A percentile compares a stretch with the other conserved stretches of the same genome.
These are phyloP conservation scores for Acanthamoeba castellanii DNA, from an alignment of 208 protist species.

Conservation along the genomic window DNA sequence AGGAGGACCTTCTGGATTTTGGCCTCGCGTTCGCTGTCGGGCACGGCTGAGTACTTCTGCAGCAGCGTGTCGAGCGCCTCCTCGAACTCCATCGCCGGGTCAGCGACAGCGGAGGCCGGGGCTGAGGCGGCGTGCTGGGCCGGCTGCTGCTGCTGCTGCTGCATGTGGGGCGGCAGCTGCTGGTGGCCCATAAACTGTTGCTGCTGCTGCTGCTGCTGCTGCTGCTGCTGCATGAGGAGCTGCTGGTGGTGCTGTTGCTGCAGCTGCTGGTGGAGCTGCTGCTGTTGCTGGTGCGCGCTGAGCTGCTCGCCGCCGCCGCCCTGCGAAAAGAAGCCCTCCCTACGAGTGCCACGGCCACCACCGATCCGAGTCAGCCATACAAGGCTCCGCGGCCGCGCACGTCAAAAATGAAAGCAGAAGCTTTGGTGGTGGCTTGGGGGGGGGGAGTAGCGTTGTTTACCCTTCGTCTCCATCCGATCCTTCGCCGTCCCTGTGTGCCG, in stretches of 20 bases:
- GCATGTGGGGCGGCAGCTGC: neutral
- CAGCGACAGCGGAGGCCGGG: too few species aligned
- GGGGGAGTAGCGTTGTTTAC: too few species aligned
- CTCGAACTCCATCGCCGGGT: slow-evolving; percentile 16
- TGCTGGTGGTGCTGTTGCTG: neutral
- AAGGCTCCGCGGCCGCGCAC: too few species aligned
- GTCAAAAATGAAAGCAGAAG: too few species aligned
- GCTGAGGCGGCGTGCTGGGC: neutral
- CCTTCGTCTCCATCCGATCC: too few species aligned
- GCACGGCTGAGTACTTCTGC: slow-evolving; percentile 2
- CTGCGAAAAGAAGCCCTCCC: too few species aligned
- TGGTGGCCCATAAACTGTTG: neutral
- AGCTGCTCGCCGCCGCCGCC: neutral
- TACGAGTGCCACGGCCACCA: too few species aligned
- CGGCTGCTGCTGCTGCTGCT: neutral
- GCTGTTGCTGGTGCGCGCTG: neutral
- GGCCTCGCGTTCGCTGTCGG: neutral
- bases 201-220: neutral
- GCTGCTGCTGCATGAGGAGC: neutral
- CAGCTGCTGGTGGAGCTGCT: neutral
- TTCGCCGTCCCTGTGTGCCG: too few species aligned
- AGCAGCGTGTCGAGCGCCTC: slow-evolving; percentile 15
- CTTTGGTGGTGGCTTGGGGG: too few species aligned
- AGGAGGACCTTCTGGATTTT: slow-evolving; percentile 54
- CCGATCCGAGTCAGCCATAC: too few species aligned